phyloP scores from a whole-genome alignment of 306 rosid species.

The Quillaja saponaria region DNA sequence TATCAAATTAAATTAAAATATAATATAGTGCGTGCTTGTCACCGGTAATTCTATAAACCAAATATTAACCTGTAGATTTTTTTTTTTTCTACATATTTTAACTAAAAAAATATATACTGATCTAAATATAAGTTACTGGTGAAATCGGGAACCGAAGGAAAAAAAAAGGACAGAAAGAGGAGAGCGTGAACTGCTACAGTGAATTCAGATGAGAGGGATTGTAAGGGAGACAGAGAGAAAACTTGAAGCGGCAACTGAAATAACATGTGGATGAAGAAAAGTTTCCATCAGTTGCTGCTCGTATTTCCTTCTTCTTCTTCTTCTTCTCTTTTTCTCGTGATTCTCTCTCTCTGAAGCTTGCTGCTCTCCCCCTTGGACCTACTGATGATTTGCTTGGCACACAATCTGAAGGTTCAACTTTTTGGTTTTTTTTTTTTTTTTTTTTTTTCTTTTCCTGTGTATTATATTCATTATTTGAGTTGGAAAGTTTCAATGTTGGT shows the following conservation, averaged over 20 bases:
- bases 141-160: no score
- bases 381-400: conserved; percentile 39
- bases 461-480: neutral
- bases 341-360: neutral
- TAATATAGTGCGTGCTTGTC: no score
- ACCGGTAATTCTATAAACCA: no score
- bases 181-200: no score
- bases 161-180: neutral
- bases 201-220: neutral
- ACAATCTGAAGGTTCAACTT: conserved; percentile 45
- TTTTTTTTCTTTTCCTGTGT: neutral
- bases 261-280: no score
- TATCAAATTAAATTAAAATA: no score
- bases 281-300: conserved; percentile 33
- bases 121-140: no score
- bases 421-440: neutral
- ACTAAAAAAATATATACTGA: no score
- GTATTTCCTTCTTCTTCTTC: conserved; percentile 17
- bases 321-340: neutral
- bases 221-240: neutral
- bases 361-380: conserved; percentile 37
- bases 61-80: no score
- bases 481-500: neutral
- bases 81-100: no score
- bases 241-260: no score